These are phyloP conservation scores for Sechiopsis laciniata DNA, from an alignment of 306 rosid species.

Conservation along the genomic window DNA sequence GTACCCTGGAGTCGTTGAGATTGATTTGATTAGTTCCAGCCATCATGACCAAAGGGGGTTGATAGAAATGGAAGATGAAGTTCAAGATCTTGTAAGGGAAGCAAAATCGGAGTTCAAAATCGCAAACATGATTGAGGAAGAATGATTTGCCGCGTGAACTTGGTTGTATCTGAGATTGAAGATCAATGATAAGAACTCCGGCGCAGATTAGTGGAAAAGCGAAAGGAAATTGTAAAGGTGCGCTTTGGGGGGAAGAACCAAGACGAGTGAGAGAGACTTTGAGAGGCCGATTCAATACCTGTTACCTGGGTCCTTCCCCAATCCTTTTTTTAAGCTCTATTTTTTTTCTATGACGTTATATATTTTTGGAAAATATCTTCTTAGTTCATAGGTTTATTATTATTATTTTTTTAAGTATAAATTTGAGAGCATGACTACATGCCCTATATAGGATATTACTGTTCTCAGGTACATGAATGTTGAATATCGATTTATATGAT, in stretches of 20 bases:
- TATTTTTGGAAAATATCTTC: no score
- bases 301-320: slow-evolving; percentile 41
- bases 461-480: no score
- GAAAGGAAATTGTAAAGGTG: slow-evolving; percentile 32
- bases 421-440: no score
- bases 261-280: slow-evolving; percentile 35
- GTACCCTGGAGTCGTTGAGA: not conserved
- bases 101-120: slow-evolving; percentile 26
- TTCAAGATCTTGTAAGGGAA: slow-evolving; percentile 19
- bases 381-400: no score
- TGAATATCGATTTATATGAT: no score
- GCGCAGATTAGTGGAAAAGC: slow-evolving; percentile 35
- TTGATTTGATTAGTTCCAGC: not conserved
- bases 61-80: not conserved
- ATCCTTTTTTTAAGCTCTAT: slow-evolving; percentile 8
- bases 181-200: slow-evolving; percentile 33
- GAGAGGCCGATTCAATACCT: slow-evolving; percentile 49
- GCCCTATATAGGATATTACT: no score
- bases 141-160: slow-evolving; percentile 14
- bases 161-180: not conserved
- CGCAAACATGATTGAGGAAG: slow-evolving; percentile 16
- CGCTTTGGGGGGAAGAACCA: slow-evolving; percentile 17
- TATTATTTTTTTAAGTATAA: no score
- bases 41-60: not conserved
- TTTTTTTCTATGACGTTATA: not conserved